Conservation (phyloP, 768 basidiomycete genomes). For the Collybiopsis luxurians region DNA sequence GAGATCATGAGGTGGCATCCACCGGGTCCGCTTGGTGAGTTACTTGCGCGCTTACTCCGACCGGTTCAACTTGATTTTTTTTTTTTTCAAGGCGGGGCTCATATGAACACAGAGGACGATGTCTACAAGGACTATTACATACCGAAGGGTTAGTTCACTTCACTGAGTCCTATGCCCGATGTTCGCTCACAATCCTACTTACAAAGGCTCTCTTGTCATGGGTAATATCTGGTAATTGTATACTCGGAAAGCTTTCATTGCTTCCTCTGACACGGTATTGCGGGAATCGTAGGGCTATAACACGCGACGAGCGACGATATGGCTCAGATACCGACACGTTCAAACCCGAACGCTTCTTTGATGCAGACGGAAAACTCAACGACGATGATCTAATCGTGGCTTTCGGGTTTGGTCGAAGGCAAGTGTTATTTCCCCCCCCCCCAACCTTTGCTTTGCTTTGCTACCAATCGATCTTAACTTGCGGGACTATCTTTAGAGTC, state of each 20-base stretch:
- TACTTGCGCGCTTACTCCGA: no score
- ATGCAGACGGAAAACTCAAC: not conserved
- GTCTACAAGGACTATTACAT: slow-evolving; percentile 6
- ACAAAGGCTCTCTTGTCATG: not conserved
- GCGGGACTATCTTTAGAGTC: no score
- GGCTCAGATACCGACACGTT: not conserved
- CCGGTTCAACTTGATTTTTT: no score
- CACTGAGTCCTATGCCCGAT: not conserved
- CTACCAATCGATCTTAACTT: no score
- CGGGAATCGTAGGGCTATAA: not conserved
- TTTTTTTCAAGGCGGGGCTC: not conserved
- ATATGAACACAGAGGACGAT: slow-evolving; percentile 1
- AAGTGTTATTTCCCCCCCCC: not conserved
- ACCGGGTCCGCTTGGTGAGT: not conserved
- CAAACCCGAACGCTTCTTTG: not conserved
- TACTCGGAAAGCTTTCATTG: not conserved
- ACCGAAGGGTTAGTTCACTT: slow-evolving; percentile 1
- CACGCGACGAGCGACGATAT: not conserved
- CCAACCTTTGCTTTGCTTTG: not conserved
- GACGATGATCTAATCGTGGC: not conserved
- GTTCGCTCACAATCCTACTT: not conserved
- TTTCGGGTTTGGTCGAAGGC: not conserved
- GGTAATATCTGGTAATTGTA: not conserved
- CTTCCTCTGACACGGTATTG: not conserved
- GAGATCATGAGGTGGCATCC: slow-evolving; percentile 12